phyloP scores from a whole-genome alignment of 192 early-diverging fungal genomes.

The Backusella circina region DNA sequence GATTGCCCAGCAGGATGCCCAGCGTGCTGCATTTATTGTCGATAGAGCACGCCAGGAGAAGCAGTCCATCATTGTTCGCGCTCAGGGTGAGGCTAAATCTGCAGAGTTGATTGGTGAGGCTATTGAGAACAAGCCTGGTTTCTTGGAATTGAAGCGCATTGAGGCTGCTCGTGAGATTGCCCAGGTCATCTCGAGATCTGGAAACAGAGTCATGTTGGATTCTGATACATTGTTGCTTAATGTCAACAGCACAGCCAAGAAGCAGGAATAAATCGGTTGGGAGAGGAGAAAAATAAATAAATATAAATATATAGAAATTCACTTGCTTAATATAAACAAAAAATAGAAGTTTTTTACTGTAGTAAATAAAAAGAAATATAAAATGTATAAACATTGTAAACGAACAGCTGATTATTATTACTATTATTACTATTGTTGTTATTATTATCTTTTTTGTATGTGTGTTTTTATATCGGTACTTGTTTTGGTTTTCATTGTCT shows the following conservation, averaged over 20 bases:
- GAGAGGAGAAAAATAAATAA: background rate
- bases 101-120: conserved; percentile 96
- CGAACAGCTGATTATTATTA: background rate
- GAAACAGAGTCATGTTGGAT: conserved; percentile 92
- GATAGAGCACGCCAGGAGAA: conserved; percentile 96
- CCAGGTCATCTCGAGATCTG: conserved; percentile 70
- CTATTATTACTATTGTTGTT: background rate
- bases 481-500: background rate
- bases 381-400: background rate
- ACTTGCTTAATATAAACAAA: background rate
- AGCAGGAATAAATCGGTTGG: background rate
- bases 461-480: background rate
- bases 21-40: conserved; percentile 92
- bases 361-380: background rate
- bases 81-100: conserved; percentile 93
- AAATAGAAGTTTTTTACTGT: background rate
- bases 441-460: background rate
- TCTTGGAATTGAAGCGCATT: conserved; percentile 88
- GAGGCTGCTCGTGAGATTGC: conserved; percentile 97
- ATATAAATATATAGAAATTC: background rate
- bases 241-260: conserved; percentile 46
- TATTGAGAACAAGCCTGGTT: conserved; percentile 96
- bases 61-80: conserved; percentile 94
- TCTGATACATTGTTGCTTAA: conserved; percentile 91
- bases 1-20: conserved; percentile 99